Evolutionary conservation across 2,329 filamentous ascomycete genomes (phyloP), one percentile per base, ranked within the genome.

Genomic region (Colletotrichum orbiculare): DNA sequence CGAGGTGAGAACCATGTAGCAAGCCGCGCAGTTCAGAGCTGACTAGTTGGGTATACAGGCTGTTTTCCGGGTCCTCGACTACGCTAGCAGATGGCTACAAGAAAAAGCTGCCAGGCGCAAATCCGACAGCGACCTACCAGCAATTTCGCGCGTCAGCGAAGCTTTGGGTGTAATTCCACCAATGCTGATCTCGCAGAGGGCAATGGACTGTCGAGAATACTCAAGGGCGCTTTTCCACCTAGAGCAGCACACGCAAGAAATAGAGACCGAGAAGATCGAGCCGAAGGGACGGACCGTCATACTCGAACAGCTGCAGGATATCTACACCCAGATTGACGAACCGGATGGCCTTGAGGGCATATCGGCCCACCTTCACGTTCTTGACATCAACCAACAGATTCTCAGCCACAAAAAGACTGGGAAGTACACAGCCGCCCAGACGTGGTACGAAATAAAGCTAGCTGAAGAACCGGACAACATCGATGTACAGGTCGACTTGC

Each of bases 301-400:
- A 4, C 86, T 96, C 65, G 88, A 93, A 69, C 88, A 90, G 66
- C 81, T 99, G 33, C 95, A 98, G 73, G 90, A 95, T 57, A 97
- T 99, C 15, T 99, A 99, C 76, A 93, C 93, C 1, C 92, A 97
- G 71, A 98, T 99, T 66, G 96, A 99, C 73, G 96, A 99, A 71
- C 96, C 96, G 0, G 96, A 99, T 76, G 94, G 95, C 1, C 89
- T 99, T 39, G 94, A 98, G 74, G 96, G 96, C 3, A 95, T 99
- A 66, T 97, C 95, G 2, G 89, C 93, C 17, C 91, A 96, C 74
- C 82, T 98, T 3, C 91, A 91, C 64, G 88, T 94, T 10, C 82
- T 98, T n/a, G 92, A 96, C 69, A 90, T 97, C 54, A 92, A 97
- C 66, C 95, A 97, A 74, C 94, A 98, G 74, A 91, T 97, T 38